Evolutionary conservation across 2,329 filamentous ascomycete genomes (phyloP), one percentile per base, ranked within the genome.

Genomic region (Pseudocercospora crystallina): DNA sequence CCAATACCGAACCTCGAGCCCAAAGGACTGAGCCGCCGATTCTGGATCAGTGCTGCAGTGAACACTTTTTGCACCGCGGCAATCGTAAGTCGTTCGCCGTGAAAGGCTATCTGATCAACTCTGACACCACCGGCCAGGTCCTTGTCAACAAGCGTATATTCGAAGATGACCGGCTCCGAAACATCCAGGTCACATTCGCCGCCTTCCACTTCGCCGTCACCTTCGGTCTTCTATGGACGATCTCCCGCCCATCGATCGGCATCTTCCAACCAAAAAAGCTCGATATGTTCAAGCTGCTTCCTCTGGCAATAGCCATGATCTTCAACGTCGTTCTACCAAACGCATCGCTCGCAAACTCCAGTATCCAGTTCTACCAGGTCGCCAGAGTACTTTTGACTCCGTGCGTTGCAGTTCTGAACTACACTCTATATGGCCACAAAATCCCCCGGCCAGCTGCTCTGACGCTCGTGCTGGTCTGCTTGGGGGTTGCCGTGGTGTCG

Each of bases 81-180:
- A 8, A 63, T 63, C 35, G 61, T 63, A 38, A 44, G 59, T 38
- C 14, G 31, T 47, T 39, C 13, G 33, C 38, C 39, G 37, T 7
- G 13, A 17, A 39, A 12, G 38, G n/a, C 14, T 29, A 11, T n/a
- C 9, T 5, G n/a, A 11, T 29, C 9, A 20, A 8, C 5, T 13
- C 14, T 39, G 11, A 42, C 37, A 10, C 37, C 8, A 33, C 14
- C 39, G 10, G 14, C 7, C 48, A 84, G 82, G 81, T 87, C 62
- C 86, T 86, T 65, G 83, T 81, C 36, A 87, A 87, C 72, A 87
- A 87, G 69, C 79, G 78, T 56, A 85, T 87, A 67, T 87, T 87
- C 71, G 80, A 79, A 17, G 80, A 85, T 54, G 78, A 79, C 12
- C 78, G 76, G 11, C 75, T 85, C 62, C 82, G 81, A 63, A 74